Conservation (phyloP, 1,284 basidiomycete genomes). For the Microbotryum lychnidis-dioicae region DNA sequence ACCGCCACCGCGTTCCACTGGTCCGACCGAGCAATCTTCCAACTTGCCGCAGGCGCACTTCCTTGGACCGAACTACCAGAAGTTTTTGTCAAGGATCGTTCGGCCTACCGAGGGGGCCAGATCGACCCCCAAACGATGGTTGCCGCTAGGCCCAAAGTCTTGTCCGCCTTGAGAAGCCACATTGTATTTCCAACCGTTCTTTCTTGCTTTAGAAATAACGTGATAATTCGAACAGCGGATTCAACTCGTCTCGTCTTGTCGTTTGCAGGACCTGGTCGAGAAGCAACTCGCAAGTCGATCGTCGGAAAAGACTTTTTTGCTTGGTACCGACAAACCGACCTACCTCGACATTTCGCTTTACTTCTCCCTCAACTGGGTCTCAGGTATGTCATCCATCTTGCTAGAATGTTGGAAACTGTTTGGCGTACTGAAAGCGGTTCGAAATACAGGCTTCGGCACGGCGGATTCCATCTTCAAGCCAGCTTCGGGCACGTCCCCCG, state of each 20-base stretch:
- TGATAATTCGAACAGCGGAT: not conserved
- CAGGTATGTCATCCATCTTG: not conserved
- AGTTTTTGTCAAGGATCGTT: constrained; percentile 16
- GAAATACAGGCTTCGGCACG: constrained; percentile 1
- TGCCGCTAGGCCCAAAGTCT: not conserved
- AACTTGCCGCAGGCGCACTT: constrained; percentile 1
- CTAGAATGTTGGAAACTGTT: too few relatives aligned
- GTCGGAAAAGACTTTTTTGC: constrained; percentile 4
- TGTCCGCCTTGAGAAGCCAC: constrained; percentile 2
- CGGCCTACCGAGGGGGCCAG: not conserved
- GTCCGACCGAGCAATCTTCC: constrained; percentile 14
- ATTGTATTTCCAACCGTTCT: not conserved
- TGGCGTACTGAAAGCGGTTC: too few relatives aligned
- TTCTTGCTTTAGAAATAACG: not conserved
- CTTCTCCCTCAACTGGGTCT: constrained; percentile 17
- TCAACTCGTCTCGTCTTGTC: not conserved
- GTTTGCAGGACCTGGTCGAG: constrained; percentile 6
- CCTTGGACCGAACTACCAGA: constrained; percentile 18
- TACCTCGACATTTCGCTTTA: constrained; percentile 21
- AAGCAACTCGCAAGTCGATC: not conserved
- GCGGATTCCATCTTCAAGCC: constrained; percentile 1
- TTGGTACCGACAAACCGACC: constrained; percentile 9
- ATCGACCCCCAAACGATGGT: constrained; percentile 9
- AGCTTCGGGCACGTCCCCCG: not conserved
- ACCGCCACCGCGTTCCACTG: constrained; percentile 8